Evolutionary conservation across 164 flowering plant genomes (phyloP).

Genomic region (Umbellularia californica): DNA sequence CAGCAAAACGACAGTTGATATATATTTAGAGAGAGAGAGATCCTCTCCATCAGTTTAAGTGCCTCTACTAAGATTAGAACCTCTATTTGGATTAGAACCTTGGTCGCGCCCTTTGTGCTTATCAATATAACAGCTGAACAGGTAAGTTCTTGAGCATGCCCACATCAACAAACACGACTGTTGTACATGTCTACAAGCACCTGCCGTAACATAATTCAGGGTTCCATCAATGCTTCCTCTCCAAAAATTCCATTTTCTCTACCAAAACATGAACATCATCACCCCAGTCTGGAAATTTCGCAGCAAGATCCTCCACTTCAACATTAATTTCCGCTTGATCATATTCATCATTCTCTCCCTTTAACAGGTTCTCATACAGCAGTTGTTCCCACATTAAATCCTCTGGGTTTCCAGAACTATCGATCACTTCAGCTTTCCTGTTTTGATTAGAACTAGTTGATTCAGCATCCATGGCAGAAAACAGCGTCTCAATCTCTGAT

Average conservation of each 20-base stretch:
- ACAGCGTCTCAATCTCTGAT: slow-evolving; percentile 20
- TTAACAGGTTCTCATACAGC: slow-evolving; percentile 31
- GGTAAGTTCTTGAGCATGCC: background rate
- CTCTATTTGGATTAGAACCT: background rate
- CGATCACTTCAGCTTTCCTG: background rate
- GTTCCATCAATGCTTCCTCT: background rate
- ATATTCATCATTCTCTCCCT: slow-evolving; percentile 13
- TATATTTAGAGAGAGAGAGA: background rate
- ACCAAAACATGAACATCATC: slow-evolving; percentile 22
- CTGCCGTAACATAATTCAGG: background rate
- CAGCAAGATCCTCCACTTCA: slow-evolving; percentile 50
- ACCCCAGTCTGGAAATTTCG: slow-evolving; percentile 26
- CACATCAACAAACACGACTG: background rate
- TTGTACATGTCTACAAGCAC: background rate
- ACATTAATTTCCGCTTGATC: slow-evolving; percentile 28
- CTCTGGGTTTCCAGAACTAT: slow-evolving; percentile 8
- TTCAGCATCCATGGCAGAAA: slow-evolving; percentile 20
- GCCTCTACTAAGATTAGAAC: background rate
- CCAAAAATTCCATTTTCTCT: slow-evolving; percentile 23
- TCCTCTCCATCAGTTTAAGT: background rate
- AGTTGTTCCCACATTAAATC: slow-evolving; percentile 41
- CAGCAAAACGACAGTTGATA: no score
- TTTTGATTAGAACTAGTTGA: slow-evolving; percentile 5
- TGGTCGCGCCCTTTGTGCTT: background rate
- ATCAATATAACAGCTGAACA: background rate